Evolutionary conservation across 225 moss, liverwort and hornwort genomes (phyloP), one percentile per base, ranked within the genome.

Genomic region (Polytrichum commune): DNA sequence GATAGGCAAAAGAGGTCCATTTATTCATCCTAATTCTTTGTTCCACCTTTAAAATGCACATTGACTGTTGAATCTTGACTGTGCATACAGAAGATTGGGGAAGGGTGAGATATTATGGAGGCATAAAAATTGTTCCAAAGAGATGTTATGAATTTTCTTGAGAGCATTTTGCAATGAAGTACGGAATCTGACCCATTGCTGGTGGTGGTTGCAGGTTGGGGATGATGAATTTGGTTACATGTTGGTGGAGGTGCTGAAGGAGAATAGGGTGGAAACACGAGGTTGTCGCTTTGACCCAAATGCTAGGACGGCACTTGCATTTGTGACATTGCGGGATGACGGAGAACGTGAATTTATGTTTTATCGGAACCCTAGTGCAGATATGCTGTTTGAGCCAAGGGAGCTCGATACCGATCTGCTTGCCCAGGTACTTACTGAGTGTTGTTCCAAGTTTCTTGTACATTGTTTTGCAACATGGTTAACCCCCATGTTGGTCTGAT

Each of bases 291-390:
- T 91, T 75, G 95, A 95, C 76, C 86, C 88, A 30, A 87, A 83
- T 71, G 95, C 95, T 53, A 83, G 95, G 71, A 95, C 95, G 54
- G 95, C 95, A 18, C 80, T 95, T 72, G 95, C 93, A 55, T 95
- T 95, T 71, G 95, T 95, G 35, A 93, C 95, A 53, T 82, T 95
- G 69, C 77, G 84, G 73, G 84, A 83, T n/a, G 93, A 95, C 66
- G 95, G 95, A 30, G 95, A 95, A 71, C 84, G 95, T 33, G 95
- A 95, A 64, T 95, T 95, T 32, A 93, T 93, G 92, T 95, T 95
- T 71, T 93, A 91, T 76, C 88, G 93, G 54, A 93, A 95, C 62
- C 95, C 95, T 0, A 91, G 93, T 80, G 95, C 95, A 66, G 95
- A 95, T 62, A 95, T 95, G 95, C 76, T 95, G 22, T 81, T 95